Conservation (phyloP, 2,329 filamentous ascomycete genomes). For the Aureobasidium lini region DNA sequence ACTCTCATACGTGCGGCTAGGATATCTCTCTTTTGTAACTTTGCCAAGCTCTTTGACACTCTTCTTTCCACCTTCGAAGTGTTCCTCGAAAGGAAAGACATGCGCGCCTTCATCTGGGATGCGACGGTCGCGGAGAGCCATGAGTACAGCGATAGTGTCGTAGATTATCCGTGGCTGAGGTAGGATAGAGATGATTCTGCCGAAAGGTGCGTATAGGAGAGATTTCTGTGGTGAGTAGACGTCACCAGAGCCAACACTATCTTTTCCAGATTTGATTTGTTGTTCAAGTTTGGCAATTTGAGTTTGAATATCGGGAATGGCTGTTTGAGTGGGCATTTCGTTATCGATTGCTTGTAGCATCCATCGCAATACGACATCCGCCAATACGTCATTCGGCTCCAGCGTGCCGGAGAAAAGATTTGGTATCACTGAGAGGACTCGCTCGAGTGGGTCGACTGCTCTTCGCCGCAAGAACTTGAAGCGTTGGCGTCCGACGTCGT, state of each 20-base stretch:
- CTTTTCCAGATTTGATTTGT: slow-evolving; percentile 16
- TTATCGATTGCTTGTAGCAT: slow-evolving; percentile 22
- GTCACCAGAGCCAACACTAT: slow-evolving; percentile 25
- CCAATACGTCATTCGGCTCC: slow-evolving; percentile 28
- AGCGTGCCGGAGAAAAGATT: slow-evolving; percentile 24
- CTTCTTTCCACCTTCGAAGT: slow-evolving; percentile 15
- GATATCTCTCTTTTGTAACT: slow-evolving; percentile 22
- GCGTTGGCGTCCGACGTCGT: slow-evolving; percentile 29
- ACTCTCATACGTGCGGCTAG: slow-evolving; percentile 25
- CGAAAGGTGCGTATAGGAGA: slow-evolving; percentile 25
- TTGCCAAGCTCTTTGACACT: slow-evolving; percentile 16
- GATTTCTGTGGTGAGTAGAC: slow-evolving; percentile 25
- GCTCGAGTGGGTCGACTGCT: slow-evolving; percentile 23
- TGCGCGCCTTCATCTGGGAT: slow-evolving; percentile 25
- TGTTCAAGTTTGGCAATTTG: slow-evolving; percentile 18
- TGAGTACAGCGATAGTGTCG: slow-evolving; percentile 23
- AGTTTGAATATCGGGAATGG: slow-evolving; percentile 20
- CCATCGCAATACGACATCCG: slow-evolving; percentile 27
- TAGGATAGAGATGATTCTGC: slow-evolving; percentile 17
- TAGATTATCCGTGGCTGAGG: slow-evolving; percentile 15
- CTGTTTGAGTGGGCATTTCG: slow-evolving; percentile 17
- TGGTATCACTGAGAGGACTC: slow-evolving; percentile 23
- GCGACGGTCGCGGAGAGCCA: slow-evolving; percentile 26
- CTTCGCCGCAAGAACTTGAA: slow-evolving; percentile 28
- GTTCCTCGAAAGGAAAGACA: slow-evolving; percentile 22